A percentile compares a stretch with the other conserved stretches of the same genome.
Evolutionary conservation across 176 grass and related monocot species (phyloP).

Genomic region (Triticum monococcum): DNA sequence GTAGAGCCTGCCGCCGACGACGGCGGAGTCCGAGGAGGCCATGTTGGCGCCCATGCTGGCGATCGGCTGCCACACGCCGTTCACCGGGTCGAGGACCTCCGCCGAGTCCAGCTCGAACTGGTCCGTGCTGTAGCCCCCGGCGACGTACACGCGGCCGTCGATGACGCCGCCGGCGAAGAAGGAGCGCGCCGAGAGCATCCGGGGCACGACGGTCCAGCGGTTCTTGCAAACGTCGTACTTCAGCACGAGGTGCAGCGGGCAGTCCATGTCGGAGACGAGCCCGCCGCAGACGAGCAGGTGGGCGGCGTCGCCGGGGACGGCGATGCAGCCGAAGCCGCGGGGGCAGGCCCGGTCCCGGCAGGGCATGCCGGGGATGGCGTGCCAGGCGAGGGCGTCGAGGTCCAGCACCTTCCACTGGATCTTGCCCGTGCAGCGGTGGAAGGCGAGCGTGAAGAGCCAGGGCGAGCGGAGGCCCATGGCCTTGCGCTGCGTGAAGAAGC

Average conservation of each 20-base stretch:
- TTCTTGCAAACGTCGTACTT: slow-evolving; percentile 73
- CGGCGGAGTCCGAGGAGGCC: slow-evolving; percentile 77
- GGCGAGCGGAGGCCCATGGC: slow-evolving; percentile 55
- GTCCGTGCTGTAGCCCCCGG: slow-evolving; percentile 79
- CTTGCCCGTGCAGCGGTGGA: slow-evolving; percentile 92
- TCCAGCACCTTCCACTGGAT: slow-evolving; percentile 96
- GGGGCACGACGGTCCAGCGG: slow-evolving; percentile 63
- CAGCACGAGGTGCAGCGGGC: slow-evolving; percentile 79
- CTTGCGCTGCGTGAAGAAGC: slow-evolving; percentile 58
- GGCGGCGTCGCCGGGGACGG: slow-evolving; percentile 42
- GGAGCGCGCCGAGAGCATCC: slow-evolving; percentile 76
- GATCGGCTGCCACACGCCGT: slow-evolving; percentile 55
- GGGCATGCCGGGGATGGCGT: slow-evolving; percentile 86
- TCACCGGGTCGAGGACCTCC: slow-evolving; percentile 64
- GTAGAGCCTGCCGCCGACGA: slow-evolving; percentile 59
- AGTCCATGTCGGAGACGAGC: slow-evolving; percentile 95
- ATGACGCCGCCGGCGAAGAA: slow-evolving; percentile 92
- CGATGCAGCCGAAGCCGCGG: slow-evolving; percentile 83
- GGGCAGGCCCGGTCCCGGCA: slow-evolving; percentile 77
- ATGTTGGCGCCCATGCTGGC: slow-evolving; percentile 81
- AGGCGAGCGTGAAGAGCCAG: slow-evolving; percentile 77
- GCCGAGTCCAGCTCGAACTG: slow-evolving; percentile 84
- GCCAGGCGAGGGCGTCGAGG: slow-evolving; percentile 66
- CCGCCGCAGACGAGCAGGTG: slow-evolving; percentile 78
- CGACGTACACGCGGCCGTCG: slow-evolving; percentile 65